A percentile compares a stretch with the other conserved stretches of the same genome.
Conservation (phyloP, 139 green algal genomes). For the Picochlorum sp. region DNA sequence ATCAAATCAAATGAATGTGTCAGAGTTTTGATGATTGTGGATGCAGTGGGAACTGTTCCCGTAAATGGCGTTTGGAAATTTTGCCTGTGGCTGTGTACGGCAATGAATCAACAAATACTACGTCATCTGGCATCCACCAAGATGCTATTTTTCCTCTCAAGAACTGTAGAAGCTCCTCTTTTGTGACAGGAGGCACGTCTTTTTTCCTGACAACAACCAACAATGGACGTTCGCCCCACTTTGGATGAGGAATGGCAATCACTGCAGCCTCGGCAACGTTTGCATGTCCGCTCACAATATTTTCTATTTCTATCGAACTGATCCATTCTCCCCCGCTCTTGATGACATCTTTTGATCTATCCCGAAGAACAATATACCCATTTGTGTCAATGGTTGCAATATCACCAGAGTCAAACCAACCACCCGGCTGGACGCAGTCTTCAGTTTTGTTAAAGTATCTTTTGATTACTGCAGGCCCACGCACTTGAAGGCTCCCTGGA, state of each 20-base stretch:
- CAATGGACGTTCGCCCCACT: slow-evolving; percentile 70
- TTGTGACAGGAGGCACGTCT: slow-evolving; percentile 5
- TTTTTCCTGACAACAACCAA: slow-evolving; percentile 52
- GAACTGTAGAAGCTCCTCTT: slow-evolving; percentile 28
- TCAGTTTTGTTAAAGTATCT: slow-evolving; percentile 41
- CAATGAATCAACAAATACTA: slow-evolving; percentile 62
- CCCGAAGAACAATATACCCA: slow-evolving; percentile 56
- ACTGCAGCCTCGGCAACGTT: slow-evolving; percentile 18
- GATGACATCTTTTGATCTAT: slow-evolving; percentile 80
- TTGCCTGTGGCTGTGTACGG: slow-evolving; percentile 71
- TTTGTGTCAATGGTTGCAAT: slow-evolving; percentile 59
- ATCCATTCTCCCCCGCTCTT: slow-evolving; percentile 74
- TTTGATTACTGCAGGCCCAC: slow-evolving; percentile 41
- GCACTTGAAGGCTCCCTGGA: slow-evolving; percentile 58
- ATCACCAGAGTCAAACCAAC: slow-evolving; percentile 71
- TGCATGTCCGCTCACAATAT: slow-evolving; percentile 35
- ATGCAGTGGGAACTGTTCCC: background rate
- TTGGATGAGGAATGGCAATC: slow-evolving; percentile 27
- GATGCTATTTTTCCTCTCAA: slow-evolving; percentile 39
- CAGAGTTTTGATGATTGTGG: no score
- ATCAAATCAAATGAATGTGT: no score
- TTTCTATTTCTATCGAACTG: slow-evolving; percentile 50
- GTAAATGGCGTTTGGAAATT: slow-evolving; percentile 7
- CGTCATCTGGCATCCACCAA: slow-evolving; percentile 59
- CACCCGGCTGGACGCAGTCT: slow-evolving; percentile 4